phyloP scores from a whole-genome alignment of 2,329 filamentous ascomycete species.

The Capronia americana region DNA sequence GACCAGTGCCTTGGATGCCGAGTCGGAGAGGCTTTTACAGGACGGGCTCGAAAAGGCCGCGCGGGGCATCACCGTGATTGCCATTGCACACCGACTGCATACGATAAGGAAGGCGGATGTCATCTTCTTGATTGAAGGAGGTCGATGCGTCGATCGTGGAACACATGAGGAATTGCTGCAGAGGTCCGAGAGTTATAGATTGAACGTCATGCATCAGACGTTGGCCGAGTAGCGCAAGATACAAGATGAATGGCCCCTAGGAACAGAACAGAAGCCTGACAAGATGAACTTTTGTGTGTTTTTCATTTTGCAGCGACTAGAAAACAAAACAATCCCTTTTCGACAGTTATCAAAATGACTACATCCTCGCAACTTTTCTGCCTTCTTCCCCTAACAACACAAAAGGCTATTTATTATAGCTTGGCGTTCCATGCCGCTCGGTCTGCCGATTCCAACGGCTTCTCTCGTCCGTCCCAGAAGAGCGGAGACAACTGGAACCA shows the following conservation, averaged over 20 bases:
- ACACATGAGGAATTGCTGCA: conserved; percentile 76
- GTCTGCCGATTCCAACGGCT: conserved; percentile 54
- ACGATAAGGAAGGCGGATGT: conserved; percentile 70
- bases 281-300: no score
- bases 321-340: background rate
- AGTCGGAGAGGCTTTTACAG: conserved; percentile 58
- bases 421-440: conserved; percentile 57
- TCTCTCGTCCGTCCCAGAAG: conserved; percentile 56
- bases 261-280: no score
- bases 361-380: no score
- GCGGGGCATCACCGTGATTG: conserved; percentile 55
- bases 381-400: background rate
- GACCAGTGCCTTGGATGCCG: conserved; percentile 64
- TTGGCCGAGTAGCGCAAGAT: conserved; percentile 10
- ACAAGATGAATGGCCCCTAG: background rate
- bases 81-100: conserved; percentile 51
- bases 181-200: conserved; percentile 70
- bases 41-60: conserved; percentile 56
- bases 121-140: conserved; percentile 71
- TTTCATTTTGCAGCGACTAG: no score
- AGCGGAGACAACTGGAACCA: conserved; percentile 69
- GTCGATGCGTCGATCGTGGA: conserved; percentile 81
- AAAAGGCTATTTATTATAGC: conserved; percentile 41
- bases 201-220: conserved; percentile 27
- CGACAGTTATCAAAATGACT: background rate